Conservation (phyloP, 305 asterid genomes). For the Coffea humblotiana region DNA sequence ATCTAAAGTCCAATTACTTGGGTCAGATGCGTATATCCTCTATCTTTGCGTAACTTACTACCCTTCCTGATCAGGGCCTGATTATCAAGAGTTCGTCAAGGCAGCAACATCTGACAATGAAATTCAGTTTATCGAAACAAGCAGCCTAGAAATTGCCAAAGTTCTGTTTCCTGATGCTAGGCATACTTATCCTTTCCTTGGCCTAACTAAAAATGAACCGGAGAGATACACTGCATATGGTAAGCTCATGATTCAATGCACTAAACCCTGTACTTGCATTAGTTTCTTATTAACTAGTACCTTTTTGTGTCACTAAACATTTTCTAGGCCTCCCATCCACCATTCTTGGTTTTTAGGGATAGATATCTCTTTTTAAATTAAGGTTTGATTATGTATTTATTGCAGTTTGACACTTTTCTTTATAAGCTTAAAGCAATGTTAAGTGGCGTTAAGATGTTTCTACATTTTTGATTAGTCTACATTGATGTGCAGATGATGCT, state of each 20-base stretch:
- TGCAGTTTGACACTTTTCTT: not conserved
- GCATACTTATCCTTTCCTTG: constrained; percentile 52
- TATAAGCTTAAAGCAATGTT: not conserved
- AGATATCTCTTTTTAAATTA: not conserved
- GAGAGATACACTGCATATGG: constrained; percentile 73
- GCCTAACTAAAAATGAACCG: constrained; percentile 82
- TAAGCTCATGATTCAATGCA: constrained; percentile 34
- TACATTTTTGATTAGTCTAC: not conserved
- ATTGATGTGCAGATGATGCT: not conserved
- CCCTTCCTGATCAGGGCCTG: constrained; percentile 49
- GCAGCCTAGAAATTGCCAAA: constrained; percentile 57
- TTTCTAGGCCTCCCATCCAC: not conserved
- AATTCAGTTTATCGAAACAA: constrained; percentile 79
- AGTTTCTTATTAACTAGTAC: not conserved
- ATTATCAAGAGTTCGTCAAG: constrained; percentile 62
- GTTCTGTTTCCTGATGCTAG: constrained; percentile 48
- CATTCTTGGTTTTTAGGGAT: not conserved
- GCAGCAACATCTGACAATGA: constrained; percentile 79
- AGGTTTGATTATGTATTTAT: not conserved
- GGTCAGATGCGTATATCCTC: not conserved
- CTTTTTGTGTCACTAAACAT: not conserved
- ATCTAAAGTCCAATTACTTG: not conserved
- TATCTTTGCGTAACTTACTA: not conserved
- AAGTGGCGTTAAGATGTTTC: not conserved
- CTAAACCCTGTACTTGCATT: not conserved